Conservation (phyloP, 2,329 filamentous ascomycete species). For the Fusarium burgessii region DNA sequence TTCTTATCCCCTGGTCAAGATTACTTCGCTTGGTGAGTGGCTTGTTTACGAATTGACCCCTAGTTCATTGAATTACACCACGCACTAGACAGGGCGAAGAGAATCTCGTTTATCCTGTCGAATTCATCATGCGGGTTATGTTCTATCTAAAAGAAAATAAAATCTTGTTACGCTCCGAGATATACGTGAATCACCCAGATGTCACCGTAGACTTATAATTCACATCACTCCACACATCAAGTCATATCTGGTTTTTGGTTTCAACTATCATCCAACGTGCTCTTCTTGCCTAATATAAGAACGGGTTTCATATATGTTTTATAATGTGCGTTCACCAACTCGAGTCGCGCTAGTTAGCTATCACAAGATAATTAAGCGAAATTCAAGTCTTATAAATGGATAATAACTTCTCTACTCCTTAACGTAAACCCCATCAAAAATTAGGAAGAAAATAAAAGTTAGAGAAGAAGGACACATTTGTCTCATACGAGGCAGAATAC, state of each 20-base stretch:
- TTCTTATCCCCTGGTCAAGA: conserved; percentile 10
- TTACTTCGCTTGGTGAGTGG: conserved; percentile 18
- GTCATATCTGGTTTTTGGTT: not conserved
- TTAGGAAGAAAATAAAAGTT: too few relatives aligned
- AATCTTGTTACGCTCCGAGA: not conserved
- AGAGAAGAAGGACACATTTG: too few relatives aligned
- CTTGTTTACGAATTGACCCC: conserved; percentile 19
- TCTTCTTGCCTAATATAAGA: not conserved
- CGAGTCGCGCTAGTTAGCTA: not conserved
- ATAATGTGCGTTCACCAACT: not conserved
- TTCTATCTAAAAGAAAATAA: not conserved
- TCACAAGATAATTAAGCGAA: not conserved
- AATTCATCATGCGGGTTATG: not conserved
- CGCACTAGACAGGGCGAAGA: conserved; percentile 10
- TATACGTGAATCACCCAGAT: not conserved
- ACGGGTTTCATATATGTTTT: not conserved
- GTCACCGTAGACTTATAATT: not conserved
- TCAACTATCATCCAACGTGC: not conserved
- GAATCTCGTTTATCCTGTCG: conserved; percentile 17
- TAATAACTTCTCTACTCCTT: not conserved
- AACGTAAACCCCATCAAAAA: too few relatives aligned
- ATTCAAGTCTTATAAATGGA: not conserved
- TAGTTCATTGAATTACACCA: conserved; percentile 41
- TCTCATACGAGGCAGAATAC: too few relatives aligned
- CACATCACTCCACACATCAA: not conserved